Evolutionary conservation across 768 basidiomycete genomes (phyloP).

Genomic region (Boletus speciosus): DNA sequence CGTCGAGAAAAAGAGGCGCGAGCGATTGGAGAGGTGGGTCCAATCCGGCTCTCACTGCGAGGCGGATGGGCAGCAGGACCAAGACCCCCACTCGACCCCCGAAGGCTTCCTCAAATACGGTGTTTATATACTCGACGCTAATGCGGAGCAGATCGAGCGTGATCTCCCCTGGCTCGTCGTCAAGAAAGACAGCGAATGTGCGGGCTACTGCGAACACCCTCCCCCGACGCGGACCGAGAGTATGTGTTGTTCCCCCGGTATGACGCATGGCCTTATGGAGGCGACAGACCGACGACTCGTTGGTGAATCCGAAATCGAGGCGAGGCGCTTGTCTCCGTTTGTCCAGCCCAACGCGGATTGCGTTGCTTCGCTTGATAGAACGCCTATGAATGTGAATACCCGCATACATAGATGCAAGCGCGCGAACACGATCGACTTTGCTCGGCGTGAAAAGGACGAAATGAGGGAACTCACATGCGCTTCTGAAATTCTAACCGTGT

Average conservation of each 20-base stretch:
- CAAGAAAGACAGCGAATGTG: constrained; percentile 27
- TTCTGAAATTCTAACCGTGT: constrained; percentile 65
- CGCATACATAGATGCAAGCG: constrained; percentile 28
- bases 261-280: constrained; percentile 28
- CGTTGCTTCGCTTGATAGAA: neutral
- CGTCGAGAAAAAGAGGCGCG: constrained; percentile 52
- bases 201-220: constrained; percentile 18
- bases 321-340: neutral
- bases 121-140: constrained; percentile 31
- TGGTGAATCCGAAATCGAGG: constrained; percentile 25
- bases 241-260: neutral
- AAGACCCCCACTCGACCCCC: constrained; percentile 21
- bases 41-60: constrained; percentile 15
- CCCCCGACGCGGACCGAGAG: neutral
- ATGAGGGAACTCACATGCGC: constrained; percentile 86
- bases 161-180: constrained; percentile 29
- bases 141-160: constrained; percentile 23
- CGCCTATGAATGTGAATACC: constrained; percentile 8
- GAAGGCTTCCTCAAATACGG: constrained; percentile 31
- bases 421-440: constrained; percentile 74
- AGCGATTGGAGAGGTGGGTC: constrained; percentile 36
- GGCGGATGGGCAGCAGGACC: constrained; percentile 3
- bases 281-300: constrained; percentile 28
- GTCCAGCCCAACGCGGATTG: neutral
- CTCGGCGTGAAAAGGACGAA: constrained; percentile 81